Base-by-base conservation (phyloP, 768 basidiomycete species). In the Saitozyma sp. region DNA sequence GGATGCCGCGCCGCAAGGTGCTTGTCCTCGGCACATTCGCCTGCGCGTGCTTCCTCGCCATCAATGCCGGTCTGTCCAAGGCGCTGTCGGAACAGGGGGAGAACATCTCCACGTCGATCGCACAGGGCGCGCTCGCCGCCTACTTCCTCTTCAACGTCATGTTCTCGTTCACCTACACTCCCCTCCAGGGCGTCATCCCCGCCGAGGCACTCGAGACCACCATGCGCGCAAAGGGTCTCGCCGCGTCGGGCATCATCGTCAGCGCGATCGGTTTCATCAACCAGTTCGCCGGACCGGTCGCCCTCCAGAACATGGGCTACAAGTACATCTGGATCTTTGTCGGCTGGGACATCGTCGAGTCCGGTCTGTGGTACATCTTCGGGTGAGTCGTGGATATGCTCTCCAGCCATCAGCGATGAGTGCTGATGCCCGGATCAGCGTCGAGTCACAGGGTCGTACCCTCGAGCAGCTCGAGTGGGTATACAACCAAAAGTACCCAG, bases 161-260 rank as follows among this genome's bases (percentile, higher is more conserved):
- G 13, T 46, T 46, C 45, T 46, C 45, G 45, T 46, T 46, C 45
- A 46, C 45, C 45, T 46, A 46, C 45, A 46, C 45, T 11, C 45
- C 45, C 45, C 45, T 46, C 13, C 45, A 46, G 45, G 45, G 9
- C 0, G 72, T 85, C 7, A 85, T 85, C 62, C 84, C 85, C 5
- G 82, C 83, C 17, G 86, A 87, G 65, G 84, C 83, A 67, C 76
- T 86, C 16, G 81, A 83, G 58, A 85, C 84, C 56, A 86, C 84
- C 48, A 83, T 85, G 39, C 83, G 86, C 50, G 85, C 86, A 6
- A 87, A 87, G 73, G 86, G 86, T 61, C 85, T 87, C 82, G 85
- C 85, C 5, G 70, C 84, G 78, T 85, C 79, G 61, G 83, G 71
- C 29, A 62, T 75, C 54, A 72, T 76, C 42, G 66, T 70, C 59